Evolutionary conservation across 2,329 filamentous ascomycete species (phyloP), one percentile per base, ranked within the genome.

Genomic region (Fusarium goolgardi): DNA sequence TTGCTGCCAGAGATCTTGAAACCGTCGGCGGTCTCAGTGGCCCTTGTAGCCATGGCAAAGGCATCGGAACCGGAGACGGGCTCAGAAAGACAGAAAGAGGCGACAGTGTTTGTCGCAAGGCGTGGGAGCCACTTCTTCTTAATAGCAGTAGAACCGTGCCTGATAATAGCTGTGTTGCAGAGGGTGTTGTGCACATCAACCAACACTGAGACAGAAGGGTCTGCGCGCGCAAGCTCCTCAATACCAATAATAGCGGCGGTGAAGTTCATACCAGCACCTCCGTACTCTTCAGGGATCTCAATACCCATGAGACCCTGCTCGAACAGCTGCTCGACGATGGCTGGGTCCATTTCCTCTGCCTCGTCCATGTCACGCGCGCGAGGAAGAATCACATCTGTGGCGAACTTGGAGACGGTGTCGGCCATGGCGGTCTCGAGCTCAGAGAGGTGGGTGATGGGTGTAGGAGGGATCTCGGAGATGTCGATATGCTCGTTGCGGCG

Each of bases 261-360:
- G 82, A 99, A 99, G 86, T 97, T 97, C 96, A 99, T 98, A 72
- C 94, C 96, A 0, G 95, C 93, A 64, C 96, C 96, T 63, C 96
- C 96, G 77, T 91, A 99, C 80, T 97, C 94, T 80, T 99, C 96
- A 18, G 96, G 95, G 59, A 99, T 97, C 83, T 99, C 96, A 69
- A 99, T 87, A 65, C 94, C 91, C 96, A 99, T 99, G 50, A 99
- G 84, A 1, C 96, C 96, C 78, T 98, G 94, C 83, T 99, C 96
- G 75, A 99, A 99, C 53, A 97, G 87, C 81, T 96, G 92, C 83
- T 97, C 94, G 8, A 99, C 91, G 10, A 99, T 81, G 2, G 86
- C 78, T 0, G 93, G 90, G 78, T 98, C 96, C 96, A 99, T 98
- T 59, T 86, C 81, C 84, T 99, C 96, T 31, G 91, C 90, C 85